Percentiles rank a stretch among this genome's conserved stretches.
phyloP scores from a whole-genome alignment of 352 stramenopile genomes.

The Phytophthora nicotianae region DNA sequence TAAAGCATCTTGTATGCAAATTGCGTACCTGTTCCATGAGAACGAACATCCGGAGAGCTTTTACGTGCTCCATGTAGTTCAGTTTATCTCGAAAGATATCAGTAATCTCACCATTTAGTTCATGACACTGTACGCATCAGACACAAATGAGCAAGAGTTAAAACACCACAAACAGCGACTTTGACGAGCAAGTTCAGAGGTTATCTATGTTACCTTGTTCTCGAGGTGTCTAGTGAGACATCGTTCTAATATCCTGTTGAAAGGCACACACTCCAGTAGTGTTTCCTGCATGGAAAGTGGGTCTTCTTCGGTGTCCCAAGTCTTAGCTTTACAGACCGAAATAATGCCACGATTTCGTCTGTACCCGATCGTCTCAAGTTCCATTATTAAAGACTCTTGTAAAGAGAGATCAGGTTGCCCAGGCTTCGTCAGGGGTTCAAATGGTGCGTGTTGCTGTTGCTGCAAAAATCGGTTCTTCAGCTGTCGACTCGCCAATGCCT shows the following conservation, averaged over 20 bases:
- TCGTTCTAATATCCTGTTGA: conserved; percentile 38
- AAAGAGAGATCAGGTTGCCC: conserved; percentile 13
- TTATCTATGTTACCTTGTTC: conserved; percentile 21
- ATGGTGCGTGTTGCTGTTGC: conserved; percentile 24
- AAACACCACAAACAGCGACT: not conserved
- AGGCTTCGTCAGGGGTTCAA: conserved; percentile 2
- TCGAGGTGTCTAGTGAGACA: conserved; percentile 45
- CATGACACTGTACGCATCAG: conserved; percentile 40
- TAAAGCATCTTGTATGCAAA: not conserved
- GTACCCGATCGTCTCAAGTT: conserved; percentile 22
- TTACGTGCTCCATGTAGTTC: conserved; percentile 52
- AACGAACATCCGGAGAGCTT: conserved; percentile 61
- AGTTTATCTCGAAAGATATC: conserved; percentile 60
- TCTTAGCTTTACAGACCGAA: not conserved
- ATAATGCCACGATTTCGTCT: conserved; percentile 8
- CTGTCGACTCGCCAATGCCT: conserved; percentile 65
- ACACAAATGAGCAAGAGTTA: conserved; percentile 4
- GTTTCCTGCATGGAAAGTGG: conserved; percentile 6
- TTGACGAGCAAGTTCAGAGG: too few species aligned
- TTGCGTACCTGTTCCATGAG: conserved; percentile 73
- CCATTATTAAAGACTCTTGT: conserved; percentile 14
- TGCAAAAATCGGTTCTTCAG: conserved; percentile 67
- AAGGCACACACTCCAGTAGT: conserved; percentile 42
- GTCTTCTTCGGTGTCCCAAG: not conserved
- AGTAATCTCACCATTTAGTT: conserved; percentile 54